Conservation (phyloP, 2,329 filamentous ascomycete species). For the Mollisia scopiformis region DNA sequence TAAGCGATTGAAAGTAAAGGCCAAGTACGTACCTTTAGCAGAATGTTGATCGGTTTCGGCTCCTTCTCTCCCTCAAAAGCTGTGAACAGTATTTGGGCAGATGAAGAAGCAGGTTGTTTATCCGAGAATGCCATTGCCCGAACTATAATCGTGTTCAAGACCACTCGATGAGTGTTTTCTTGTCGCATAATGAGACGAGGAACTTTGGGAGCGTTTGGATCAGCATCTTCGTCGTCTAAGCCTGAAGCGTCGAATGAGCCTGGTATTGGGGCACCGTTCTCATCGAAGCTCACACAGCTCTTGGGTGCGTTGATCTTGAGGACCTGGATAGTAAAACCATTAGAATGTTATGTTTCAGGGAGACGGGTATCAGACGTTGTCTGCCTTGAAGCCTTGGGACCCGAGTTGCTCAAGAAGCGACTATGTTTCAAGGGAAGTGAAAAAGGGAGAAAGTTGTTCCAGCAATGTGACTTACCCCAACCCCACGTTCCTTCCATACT, state of each 20-base stretch:
- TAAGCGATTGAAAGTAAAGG: slow-evolving; percentile 7
- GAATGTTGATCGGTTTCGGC: slow-evolving; percentile 58
- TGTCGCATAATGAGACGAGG: slow-evolving; percentile 87
- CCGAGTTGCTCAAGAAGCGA: too few species aligned
- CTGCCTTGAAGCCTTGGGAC: too few species aligned
- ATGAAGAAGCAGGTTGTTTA: slow-evolving; percentile 58
- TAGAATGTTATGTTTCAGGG: too few species aligned
- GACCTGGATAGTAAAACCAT: too few species aligned
- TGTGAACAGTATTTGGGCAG: slow-evolving; percentile 64
- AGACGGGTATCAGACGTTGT: too few species aligned
- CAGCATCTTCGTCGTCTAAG: slow-evolving; percentile 44
- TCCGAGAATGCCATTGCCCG: slow-evolving; percentile 80
- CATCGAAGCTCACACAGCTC: slow-evolving; percentile 57
- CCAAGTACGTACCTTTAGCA: slow-evolving; percentile 57
- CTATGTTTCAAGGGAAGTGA: too few species aligned
- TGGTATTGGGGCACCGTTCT: slow-evolving; percentile 51
- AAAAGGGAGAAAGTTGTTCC: too few species aligned
- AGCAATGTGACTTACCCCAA: too few species aligned
- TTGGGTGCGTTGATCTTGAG: slow-evolving; percentile 81
- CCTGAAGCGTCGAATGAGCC: slow-evolving; percentile 61
- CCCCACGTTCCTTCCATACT: slow-evolving; percentile 87
- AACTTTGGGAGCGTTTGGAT: slow-evolving; percentile 41
- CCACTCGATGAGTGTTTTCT: slow-evolving; percentile 83
- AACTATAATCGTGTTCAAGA: slow-evolving; percentile 82
- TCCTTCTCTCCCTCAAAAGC: slow-evolving; percentile 61